These are phyloP conservation scores for Beauveria caledonica DNA, from an alignment of 2,329 filamentous ascomycete genomes.

Conservation along the genomic window DNA sequence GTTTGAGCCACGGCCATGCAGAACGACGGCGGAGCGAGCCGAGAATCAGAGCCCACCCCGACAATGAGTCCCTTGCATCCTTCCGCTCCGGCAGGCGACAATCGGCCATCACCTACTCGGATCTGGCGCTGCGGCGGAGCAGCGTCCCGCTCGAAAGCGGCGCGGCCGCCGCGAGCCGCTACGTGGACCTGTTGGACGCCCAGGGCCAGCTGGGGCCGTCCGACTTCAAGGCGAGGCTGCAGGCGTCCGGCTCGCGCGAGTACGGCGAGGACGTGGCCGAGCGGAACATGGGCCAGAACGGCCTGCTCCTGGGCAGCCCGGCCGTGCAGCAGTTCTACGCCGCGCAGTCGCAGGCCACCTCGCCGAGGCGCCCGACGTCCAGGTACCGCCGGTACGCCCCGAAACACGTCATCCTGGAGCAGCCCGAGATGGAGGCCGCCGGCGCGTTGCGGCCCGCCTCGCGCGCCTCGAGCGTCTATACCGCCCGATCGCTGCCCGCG, in stretches of 20 bases:
- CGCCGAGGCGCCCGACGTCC: neutral
- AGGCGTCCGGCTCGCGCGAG: constrained; percentile 42
- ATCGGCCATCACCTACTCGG: neutral
- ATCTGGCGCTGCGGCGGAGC: neutral
- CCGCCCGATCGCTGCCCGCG: neutral
- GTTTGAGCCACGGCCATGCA: neutral
- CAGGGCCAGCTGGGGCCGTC: constrained; percentile 42
- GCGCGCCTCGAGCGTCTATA: neutral
- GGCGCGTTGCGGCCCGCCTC: neutral
- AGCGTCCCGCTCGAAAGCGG: neutral
- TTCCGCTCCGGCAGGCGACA: neutral
- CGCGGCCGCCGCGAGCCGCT: constrained; percentile 12
- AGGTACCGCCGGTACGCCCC: neutral
- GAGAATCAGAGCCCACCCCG: neutral
- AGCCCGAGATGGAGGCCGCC: neutral
- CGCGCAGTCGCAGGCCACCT: neutral
- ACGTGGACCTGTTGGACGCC: constrained; percentile 51
- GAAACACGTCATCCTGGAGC: neutral
- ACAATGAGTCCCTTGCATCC: neutral
- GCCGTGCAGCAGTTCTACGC: constrained; percentile 30
- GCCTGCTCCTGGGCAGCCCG: constrained; percentile 23
- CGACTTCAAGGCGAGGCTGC: constrained; percentile 40
- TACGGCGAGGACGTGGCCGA: constrained; percentile 61
- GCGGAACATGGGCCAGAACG: constrained; percentile 42
- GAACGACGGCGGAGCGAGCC: neutral